Conservation (phyloP, 2,329 filamentous ascomycete species). For the Exophiala lecanii-corni region DNA sequence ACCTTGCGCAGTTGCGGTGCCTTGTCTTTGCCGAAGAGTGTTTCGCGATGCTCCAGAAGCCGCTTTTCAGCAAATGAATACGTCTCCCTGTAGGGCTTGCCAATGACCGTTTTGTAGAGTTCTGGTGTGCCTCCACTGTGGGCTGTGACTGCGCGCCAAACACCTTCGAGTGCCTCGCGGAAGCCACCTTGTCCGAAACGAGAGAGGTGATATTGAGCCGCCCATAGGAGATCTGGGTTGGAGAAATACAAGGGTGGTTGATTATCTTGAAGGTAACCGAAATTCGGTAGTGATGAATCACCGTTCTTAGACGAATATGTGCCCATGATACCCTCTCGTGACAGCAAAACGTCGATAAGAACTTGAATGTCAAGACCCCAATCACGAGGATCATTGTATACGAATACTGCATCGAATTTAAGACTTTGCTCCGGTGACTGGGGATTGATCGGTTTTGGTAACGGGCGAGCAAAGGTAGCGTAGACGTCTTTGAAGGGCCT, state of each 20-base stretch:
- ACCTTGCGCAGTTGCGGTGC: constrained; percentile 59
- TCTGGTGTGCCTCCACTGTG: constrained; percentile 8
- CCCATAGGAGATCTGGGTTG: constrained; percentile 88
- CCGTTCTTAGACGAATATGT: constrained; percentile 73
- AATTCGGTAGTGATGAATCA: constrained; percentile 58
- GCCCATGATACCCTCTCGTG: constrained; percentile 70
- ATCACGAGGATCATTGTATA: constrained; percentile 94
- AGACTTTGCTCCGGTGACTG: constrained; percentile 46
- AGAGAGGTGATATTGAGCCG: constrained; percentile 75
- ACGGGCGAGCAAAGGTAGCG: constrained; percentile 33
- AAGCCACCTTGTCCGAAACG: constrained; percentile 91
- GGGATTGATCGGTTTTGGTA: constrained; percentile 37
- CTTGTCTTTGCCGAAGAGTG: constrained; percentile 37
- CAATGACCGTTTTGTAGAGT: constrained; percentile 53
- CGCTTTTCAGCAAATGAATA: constrained; percentile 80
- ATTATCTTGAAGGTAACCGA: constrained; percentile 74
- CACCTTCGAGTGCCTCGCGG: constrained; percentile 70
- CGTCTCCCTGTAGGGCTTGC: constrained; percentile 74
- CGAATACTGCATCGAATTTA: constrained; percentile 84
- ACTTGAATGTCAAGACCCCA: constrained; percentile 89
- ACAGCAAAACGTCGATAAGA: constrained; percentile 77
- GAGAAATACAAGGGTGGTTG: constrained; percentile 83
- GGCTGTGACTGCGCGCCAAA: constrained; percentile 67
- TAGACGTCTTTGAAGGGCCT: constrained; percentile 62
- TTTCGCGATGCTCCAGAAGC: constrained; percentile 56